Conservation (phyloP, 78 protist genomes). For the Speleostelium caveatum region DNA sequence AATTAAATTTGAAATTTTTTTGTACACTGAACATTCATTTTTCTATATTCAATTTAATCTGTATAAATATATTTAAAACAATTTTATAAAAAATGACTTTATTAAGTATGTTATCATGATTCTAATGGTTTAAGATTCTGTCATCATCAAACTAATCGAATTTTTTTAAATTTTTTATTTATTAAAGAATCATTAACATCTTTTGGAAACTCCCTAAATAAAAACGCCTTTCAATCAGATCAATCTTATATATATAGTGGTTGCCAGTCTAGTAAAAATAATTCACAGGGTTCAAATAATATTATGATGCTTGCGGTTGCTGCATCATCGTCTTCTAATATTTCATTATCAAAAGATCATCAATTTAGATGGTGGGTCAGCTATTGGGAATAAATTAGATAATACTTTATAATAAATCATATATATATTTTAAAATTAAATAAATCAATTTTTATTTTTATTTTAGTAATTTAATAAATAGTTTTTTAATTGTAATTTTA, state of each 20-base stretch:
- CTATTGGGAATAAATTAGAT: background rate
- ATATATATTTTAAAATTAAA: too few relatives aligned
- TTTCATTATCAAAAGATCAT: background rate
- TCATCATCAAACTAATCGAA: background rate
- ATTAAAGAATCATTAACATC: background rate
- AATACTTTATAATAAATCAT: background rate
- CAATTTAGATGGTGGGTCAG: background rate
- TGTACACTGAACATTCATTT: too few relatives aligned
- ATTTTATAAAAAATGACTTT: background rate
- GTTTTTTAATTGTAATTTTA: background rate
- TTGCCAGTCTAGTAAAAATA: background rate
- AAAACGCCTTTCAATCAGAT: background rate
- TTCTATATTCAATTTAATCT: too few relatives aligned
- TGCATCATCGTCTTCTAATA: background rate
- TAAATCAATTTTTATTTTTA: too few relatives aligned
- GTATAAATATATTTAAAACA: background rate
- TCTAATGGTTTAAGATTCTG: too few relatives aligned
- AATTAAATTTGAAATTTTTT: too few relatives aligned
- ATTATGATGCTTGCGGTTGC: background rate
- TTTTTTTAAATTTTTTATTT: too few relatives aligned
- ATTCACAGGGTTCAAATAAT: background rate
- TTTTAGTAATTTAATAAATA: too few relatives aligned
- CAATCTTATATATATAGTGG: background rate
- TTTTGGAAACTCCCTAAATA: background rate
- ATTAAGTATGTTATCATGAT: background rate